Evolutionary conservation across 345 rosid species (phyloP), one percentile per base, ranked within the genome.

Genomic region (Jatropha curcas): DNA sequence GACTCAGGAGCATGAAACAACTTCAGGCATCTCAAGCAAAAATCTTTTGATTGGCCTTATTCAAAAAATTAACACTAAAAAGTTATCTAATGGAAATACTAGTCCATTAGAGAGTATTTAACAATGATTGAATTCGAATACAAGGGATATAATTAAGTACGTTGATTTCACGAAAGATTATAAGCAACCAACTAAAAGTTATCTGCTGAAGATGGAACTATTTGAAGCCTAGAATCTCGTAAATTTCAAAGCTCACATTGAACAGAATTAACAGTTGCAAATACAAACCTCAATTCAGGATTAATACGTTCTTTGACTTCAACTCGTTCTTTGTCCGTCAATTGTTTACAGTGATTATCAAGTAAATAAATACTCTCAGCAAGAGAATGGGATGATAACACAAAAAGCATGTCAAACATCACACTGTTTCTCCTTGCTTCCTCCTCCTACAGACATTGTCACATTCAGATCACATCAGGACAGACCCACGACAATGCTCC

Each of bases 381-480:
- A 63, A 91, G 89, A 53, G 92, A 82, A 76, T 95, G 93, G 60
- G 93, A 92, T 33, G 91, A 71, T 45, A 81, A 79, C 58, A 95
- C 86, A 82, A 92, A 95, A 67, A 92, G 89, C 92, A 89, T 85
- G 82, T 95, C 93, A 65, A 79, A 82, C 89, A 84, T 81, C 74
- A 72, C 56, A 70, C 97, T 87, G 78, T 95, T 95, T 84, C 99
- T 86, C 67, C 82, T 89, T 50, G 77, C 85, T 92, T 95, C 97
- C 76, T 92, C 96, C 30, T 84, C 86, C 98, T 92, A 78, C 70
- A 81, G 20, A 57, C 37, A 66, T 70, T n/a, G 53, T 33, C 24
- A 53, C 35, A 65, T 53, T 46, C 30, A 67, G 62, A 22, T 70
- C 41, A 67, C 10, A 59, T 17, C 20, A 16, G 4, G 34, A 50